Evolutionary conservation across 139 green algal genomes (phyloP).

Genomic region (Chlorella sp.): DNA sequence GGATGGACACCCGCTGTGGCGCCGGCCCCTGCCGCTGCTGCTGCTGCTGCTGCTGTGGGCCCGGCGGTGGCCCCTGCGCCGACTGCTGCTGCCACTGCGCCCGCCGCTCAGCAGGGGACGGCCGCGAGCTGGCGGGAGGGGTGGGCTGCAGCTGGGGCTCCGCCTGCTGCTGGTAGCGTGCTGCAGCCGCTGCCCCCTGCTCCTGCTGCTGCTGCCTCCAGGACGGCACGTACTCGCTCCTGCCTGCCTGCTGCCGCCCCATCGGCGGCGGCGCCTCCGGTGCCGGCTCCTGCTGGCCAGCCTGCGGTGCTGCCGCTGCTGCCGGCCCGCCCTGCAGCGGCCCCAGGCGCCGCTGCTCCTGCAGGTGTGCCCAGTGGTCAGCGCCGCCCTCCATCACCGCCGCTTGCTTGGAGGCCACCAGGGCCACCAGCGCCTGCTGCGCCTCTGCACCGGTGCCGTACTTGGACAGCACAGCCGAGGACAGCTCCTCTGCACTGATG

Average conservation of each 20-base stretch:
- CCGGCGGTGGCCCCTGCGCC: background rate
- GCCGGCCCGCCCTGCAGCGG: background rate
- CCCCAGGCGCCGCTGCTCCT: conserved; percentile 8
- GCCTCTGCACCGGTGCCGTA: background rate
- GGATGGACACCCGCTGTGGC: conserved; percentile 33
- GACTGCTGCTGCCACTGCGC: conserved; percentile 5
- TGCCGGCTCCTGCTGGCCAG: background rate
- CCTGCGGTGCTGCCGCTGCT: background rate
- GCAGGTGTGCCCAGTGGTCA: background rate
- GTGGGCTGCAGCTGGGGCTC: conserved; percentile 12
- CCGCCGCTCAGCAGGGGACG: background rate
- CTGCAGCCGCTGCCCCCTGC: background rate
- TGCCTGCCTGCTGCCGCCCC: background rate
- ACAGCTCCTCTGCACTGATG: background rate
- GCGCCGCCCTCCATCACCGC: background rate
- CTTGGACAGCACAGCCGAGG: background rate
- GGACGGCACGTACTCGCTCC: background rate
- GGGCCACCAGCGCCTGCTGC: background rate
- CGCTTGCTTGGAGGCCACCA: conserved; percentile 15
- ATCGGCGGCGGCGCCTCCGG: background rate
- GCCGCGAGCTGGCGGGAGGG: background rate
- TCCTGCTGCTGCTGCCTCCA: background rate
- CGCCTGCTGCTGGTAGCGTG: background rate
- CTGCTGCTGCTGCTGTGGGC: background rate
- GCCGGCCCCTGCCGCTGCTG: background rate